phyloP scores from a whole-genome alignment of 2,329 filamentous ascomycete genomes.

The Helotiales sp. region DNA sequence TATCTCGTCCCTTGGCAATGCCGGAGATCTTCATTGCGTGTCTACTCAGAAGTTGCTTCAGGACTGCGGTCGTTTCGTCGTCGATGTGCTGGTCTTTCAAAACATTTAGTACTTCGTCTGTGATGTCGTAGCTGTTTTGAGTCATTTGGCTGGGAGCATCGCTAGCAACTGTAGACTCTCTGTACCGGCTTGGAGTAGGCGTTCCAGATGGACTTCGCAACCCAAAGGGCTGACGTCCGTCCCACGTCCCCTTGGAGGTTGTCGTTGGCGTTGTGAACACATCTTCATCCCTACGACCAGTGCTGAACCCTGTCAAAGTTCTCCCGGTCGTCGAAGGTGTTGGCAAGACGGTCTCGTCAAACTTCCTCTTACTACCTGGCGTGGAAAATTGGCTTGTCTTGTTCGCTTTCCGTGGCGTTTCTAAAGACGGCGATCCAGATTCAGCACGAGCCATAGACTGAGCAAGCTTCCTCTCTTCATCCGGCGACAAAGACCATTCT shows the following conservation, averaged over 20 bases:
- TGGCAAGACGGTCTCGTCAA: conserved; percentile 34
- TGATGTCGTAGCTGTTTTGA: conserved; percentile 45
- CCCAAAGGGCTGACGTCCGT: conserved; percentile 33
- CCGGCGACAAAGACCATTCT: conserved; percentile 32
- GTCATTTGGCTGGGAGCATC: neutral
- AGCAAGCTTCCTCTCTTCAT: conserved; percentile 34
- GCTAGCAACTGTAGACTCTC: conserved; percentile 20
- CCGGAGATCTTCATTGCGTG: conserved; percentile 65
- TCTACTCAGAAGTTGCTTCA: conserved; percentile 55
- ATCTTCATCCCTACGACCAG: conserved; percentile 27
- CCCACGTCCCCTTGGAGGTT: conserved; percentile 33
- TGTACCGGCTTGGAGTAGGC: conserved; percentile 37
- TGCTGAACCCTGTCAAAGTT: neutral
- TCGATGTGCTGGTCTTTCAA: conserved; percentile 52
- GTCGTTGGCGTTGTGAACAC: conserved; percentile 31
- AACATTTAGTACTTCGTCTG: conserved; percentile 55
- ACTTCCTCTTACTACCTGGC: conserved; percentile 40
- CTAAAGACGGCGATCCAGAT: conserved; percentile 22
- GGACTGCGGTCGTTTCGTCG: conserved; percentile 43
- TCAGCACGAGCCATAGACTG: conserved; percentile 16
- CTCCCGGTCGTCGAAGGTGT: conserved; percentile 35
- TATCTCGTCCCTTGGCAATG: conserved; percentile 67
- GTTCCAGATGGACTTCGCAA: conserved; percentile 34
- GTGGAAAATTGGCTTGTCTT: conserved; percentile 32
- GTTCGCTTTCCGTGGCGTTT: conserved; percentile 38